These are phyloP conservation scores for Clonostachys chloroleuca DNA, from an alignment of 2,329 filamentous ascomycete genomes.

Conservation along the genomic window DNA sequence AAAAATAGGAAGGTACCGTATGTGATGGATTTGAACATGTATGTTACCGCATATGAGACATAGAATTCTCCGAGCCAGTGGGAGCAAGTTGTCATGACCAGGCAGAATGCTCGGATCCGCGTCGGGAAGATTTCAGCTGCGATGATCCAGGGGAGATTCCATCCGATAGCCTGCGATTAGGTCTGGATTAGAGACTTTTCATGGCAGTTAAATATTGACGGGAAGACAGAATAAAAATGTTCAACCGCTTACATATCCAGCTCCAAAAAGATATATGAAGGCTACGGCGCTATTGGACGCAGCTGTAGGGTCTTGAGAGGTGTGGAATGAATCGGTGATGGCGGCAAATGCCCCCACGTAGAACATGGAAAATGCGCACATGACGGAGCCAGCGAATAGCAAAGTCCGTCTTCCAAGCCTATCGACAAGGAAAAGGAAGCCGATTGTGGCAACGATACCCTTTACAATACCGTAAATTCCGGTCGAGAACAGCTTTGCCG, in stretches of 20 bases:
- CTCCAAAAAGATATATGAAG: slow-evolving; percentile 27
- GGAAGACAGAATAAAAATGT: no score
- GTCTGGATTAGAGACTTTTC: slow-evolving; percentile 19
- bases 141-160: slow-evolving; percentile 38
- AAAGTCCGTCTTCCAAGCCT: slow-evolving; percentile 40
- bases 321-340: slow-evolving; percentile 9
- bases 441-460: slow-evolving; percentile 22
- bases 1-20: slow-evolving; percentile 53
- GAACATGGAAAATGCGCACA: slow-evolving; percentile 30
- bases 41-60: slow-evolving; percentile 29
- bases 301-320: slow-evolving; percentile 16
- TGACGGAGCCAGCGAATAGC: slow-evolving; percentile 29
- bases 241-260: no score
- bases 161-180: slow-evolving; percentile 17
- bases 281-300: slow-evolving; percentile 37
- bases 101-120: slow-evolving; percentile 27
- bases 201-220: no score
- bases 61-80: slow-evolving; percentile 33
- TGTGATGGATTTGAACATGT: slow-evolving; percentile 31
- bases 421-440: slow-evolving; percentile 40
- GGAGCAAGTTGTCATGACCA: slow-evolving; percentile 24
- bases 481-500: slow-evolving; percentile 24
- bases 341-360: slow-evolving; percentile 29
- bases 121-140: slow-evolving; percentile 40
- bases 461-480: slow-evolving; percentile 34